Conservation (phyloP, 768 basidiomycete species). For the Fomitopsis serialis region DNA sequence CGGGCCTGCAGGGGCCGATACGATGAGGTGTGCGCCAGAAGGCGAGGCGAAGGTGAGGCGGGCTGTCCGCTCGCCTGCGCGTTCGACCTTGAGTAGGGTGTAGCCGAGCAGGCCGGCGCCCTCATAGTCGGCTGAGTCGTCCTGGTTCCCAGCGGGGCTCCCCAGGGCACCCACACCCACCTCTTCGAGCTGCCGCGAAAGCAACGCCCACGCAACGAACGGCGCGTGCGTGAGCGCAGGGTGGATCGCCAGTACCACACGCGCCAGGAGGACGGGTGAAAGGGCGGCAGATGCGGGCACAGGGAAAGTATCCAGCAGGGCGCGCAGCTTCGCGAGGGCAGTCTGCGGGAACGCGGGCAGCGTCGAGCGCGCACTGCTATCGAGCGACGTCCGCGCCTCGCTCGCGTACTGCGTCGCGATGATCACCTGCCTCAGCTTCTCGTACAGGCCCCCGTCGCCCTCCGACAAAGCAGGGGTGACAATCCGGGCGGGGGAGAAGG, state of each 20-base stretch:
- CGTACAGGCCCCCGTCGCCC: slow-evolving; percentile 24
- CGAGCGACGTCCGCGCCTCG: slow-evolving; percentile 50
- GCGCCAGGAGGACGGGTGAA: slow-evolving; percentile 44
- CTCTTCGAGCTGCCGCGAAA: slow-evolving; percentile 50
- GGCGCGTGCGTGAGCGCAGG: slow-evolving; percentile 50
- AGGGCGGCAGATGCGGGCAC: slow-evolving; percentile 40
- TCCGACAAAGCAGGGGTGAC: slow-evolving; percentile 2
- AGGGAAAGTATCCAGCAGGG: slow-evolving; percentile 44
- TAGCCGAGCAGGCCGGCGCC: slow-evolving; percentile 49
- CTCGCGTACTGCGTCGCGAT: slow-evolving; percentile 58
- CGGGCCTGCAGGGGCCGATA: slow-evolving; percentile 47
- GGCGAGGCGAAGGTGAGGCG: slow-evolving; percentile 37
- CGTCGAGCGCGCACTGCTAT: slow-evolving; percentile 45
- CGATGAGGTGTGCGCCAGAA: slow-evolving; percentile 22
- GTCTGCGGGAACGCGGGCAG: slow-evolving; percentile 65
- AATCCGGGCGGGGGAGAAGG: slow-evolving; percentile 3
- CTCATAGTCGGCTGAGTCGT: no score
- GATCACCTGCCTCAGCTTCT: slow-evolving; percentile 50
- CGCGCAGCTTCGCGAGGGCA: slow-evolving; percentile 44
- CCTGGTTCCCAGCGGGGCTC: slow-evolving; percentile 35
- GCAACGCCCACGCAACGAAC: slow-evolving; percentile 58
- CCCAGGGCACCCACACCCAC: slow-evolving; percentile 49
- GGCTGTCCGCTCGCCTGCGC: slow-evolving; percentile 36
- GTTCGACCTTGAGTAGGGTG: slow-evolving; percentile 32
- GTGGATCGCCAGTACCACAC: slow-evolving; percentile 53